Evolutionary conservation across 495 filamentous ascomycete species (phyloP), one percentile per base, ranked within the genome.

Genomic region (Xylaria sp.): DNA sequence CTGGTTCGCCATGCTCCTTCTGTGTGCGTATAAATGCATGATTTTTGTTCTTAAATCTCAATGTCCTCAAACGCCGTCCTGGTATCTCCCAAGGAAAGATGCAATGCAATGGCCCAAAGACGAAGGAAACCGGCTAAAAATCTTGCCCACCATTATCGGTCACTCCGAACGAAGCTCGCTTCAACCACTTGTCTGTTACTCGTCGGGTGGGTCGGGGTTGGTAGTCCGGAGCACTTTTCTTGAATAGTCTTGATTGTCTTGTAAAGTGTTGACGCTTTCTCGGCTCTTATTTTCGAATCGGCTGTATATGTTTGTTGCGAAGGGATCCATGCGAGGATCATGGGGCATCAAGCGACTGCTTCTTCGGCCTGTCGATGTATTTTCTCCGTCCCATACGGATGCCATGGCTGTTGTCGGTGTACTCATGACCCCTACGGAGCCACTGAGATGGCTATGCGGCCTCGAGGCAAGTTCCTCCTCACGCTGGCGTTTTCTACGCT

Each of bases 181-280:
- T 29, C 46, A 53, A 46, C 46, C n/a, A 48, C 11, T 6, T 46
- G 40, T 74, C 53, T 66, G 75, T 76, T 75, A 71, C 24, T 74
- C 66, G 29, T 80, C 76, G 21, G 75, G 69, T 8, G 84, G 84
- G 69, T 89, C 85, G 17, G 86, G 85, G 67, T 89, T 89, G 52
- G 75, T 83, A 3, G 85, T 84, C 70, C 86, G 79, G n/a, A 89
- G 80, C 24, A 87, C 84, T 70, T 82, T 81, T 71, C 86, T 77
- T 48, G 86, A 88, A 68, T 88, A 89, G 67, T 89, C 87, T 29
- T 85, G 84, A 70, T 89, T 84, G 71, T 89, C 87, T 68, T 85
- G 85, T 4, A 89, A 75, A 5, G 86, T 88, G 59, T 82, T 81
- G 72, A 89, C 74, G 74, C 85, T 88, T 72, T 88, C 85, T 69